phyloP scores from a whole-genome alignment of 2,329 filamentous ascomycete species.

The Cladosporium sp. region DNA sequence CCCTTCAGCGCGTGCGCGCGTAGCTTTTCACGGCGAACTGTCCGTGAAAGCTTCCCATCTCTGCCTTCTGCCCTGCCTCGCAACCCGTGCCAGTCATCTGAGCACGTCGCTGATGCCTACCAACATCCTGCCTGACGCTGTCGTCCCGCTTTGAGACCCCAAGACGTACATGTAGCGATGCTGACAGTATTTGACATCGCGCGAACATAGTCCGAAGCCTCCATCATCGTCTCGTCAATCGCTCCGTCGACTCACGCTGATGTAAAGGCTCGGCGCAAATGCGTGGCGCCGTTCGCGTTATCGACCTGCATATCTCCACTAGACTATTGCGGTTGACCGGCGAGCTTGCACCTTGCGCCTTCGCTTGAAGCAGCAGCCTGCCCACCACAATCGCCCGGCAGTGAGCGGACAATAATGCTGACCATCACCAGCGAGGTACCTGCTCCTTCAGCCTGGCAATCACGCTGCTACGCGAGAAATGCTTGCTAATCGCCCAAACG shows the following conservation, averaged over 20 bases:
- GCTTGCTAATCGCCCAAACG: slow-evolving; percentile 10
- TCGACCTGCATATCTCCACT: slow-evolving; percentile 7
- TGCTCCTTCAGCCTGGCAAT: slow-evolving; percentile 7
- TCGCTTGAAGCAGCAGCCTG: neutral
- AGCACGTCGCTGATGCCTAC: neutral
- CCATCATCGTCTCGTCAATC: neutral
- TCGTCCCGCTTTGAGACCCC: neutral
- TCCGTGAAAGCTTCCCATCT: neutral
- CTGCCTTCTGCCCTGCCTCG: neutral
- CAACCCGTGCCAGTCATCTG: slow-evolving; percentile 1
- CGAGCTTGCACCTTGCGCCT: neutral
- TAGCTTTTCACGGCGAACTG: neutral
- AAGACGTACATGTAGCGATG: neutral
- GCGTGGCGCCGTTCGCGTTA: slow-evolving; percentile 4
- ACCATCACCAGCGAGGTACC: neutral
- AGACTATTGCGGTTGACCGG: slow-evolving; percentile 2
- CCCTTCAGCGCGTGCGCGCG: neutral
- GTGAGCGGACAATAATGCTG: neutral
- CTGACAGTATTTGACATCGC: neutral
- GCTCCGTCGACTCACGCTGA: neutral
- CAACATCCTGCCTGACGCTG: neutral
- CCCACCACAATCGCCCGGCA: neutral
- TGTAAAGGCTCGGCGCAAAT: neutral
- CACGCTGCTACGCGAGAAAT: neutral
- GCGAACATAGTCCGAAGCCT: neutral